Base-by-base conservation (phyloP, 805 yeast species). In the Candida namnaoensis region DNA sequence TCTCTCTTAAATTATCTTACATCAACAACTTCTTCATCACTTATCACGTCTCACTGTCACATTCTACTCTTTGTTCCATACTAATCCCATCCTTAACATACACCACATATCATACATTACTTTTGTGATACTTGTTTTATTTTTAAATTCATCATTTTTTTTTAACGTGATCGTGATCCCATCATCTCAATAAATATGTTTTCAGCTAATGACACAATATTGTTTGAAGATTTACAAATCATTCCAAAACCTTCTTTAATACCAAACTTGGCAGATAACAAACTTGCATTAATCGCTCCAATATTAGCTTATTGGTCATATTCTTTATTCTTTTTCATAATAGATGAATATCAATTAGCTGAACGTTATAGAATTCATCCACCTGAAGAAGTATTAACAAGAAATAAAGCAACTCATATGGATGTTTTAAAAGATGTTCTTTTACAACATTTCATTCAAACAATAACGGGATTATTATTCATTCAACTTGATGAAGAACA, bases 281-380 rank as follows among this genome's bases (percentile, higher is more conserved):
- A 78, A 14, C 56, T 88, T 39, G 85, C 96, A 1, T 61, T 90
- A 36, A 63, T 77, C 3, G 69, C 80, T 2, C 98, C 99, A 1
- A 74, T 93, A 5, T 67, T 79, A 3, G 88, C 82, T 3, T 93
- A 93, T 61, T 93, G 98, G 98, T 44, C 64, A 1, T 78, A 80
- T 52, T 83, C 95, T 4, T 54, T 74, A 26, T 61, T 85, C 47
- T 93, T 85, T 72, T 88, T 82, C 56, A 45, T 82, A 8, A 64
- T 90, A 40, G 98, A 93, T 60, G 72, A 72, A 36, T 76, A 72
- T 50, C 76, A 86, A 56, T 65, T 88, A 48, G 87, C 90, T 36
- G 96, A 86, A 54, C 68, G 73, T 57, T 88, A 86, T 64, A 72
- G 98, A 50, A 88, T 93, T 40, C 99, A 93, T 60, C 90, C 98